Evolutionary conservation across 2,329 filamentous ascomycete genomes (phyloP).

Genomic region (Trichophyton mentagrophytes): DNA sequence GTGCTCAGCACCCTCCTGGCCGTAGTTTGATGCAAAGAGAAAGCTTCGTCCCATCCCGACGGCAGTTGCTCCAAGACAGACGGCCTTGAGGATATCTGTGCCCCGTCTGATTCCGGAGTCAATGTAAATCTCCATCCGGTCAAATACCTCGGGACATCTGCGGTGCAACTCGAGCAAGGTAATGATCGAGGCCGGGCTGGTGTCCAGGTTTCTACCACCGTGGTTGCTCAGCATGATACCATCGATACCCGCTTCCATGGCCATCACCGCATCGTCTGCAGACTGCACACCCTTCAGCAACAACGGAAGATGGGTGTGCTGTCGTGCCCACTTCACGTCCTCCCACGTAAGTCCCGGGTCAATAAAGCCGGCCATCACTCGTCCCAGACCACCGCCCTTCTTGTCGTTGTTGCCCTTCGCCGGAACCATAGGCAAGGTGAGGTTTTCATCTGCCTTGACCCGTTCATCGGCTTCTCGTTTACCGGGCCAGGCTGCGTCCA

Average conservation of each 20-base stretch:
- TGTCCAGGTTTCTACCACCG: conserved; percentile 45
- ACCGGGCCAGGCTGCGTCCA: conserved; percentile 43
- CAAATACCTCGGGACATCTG: conserved; percentile 39
- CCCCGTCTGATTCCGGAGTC: conserved; percentile 44
- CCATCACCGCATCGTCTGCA: conserved; percentile 42
- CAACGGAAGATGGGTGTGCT: conserved; percentile 38
- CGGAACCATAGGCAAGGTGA: conserved; percentile 34
- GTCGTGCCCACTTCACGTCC: conserved; percentile 42
- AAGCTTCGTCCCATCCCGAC: conserved; percentile 43
- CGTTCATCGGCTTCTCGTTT: conserved; percentile 48
- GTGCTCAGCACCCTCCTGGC: conserved; percentile 43
- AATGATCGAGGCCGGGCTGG: conserved; percentile 38
- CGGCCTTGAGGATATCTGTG: conserved; percentile 43
- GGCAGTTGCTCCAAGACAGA: conserved; percentile 42
- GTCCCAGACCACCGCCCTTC: conserved; percentile 42
- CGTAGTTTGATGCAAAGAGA: conserved; percentile 42
- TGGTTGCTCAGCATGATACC: conserved; percentile 48
- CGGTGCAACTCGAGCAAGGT: conserved; percentile 42
- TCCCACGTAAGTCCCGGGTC: conserved; percentile 42
- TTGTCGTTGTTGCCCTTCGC: conserved; percentile 37
- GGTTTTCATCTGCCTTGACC: conserved; percentile 34
- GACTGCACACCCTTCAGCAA: conserved; percentile 47
- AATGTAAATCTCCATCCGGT: conserved; percentile 40
- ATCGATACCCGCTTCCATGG: conserved; percentile 39
- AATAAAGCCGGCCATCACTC: conserved; percentile 41